These are phyloP conservation scores for Proliferodiscus dingleyae DNA, from an alignment of 2,329 filamentous ascomycete genomes.

Conservation along the genomic window DNA sequence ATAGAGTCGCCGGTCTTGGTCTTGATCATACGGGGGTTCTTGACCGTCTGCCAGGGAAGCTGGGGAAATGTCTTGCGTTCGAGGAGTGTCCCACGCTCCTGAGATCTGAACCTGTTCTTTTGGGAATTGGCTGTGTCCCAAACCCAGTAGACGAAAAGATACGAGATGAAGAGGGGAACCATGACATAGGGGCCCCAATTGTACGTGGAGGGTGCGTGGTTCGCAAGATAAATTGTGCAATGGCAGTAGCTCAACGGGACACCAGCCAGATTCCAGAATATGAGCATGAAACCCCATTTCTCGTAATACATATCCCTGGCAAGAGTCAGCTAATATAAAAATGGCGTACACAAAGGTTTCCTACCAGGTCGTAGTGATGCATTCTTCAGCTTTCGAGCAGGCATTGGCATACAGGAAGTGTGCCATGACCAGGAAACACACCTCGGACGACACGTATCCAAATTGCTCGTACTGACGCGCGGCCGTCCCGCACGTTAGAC, in stretches of 20 bases:
- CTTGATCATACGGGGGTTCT: constrained; percentile 74
- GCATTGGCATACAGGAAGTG: constrained; percentile 91
- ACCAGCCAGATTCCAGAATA: constrained; percentile 94
- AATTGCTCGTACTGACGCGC: constrained; percentile 79
- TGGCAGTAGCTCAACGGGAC: constrained; percentile 91
- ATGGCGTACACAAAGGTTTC: constrained; percentile 2
- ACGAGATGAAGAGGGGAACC: constrained; percentile 59
- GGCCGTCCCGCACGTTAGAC: constrained; percentile 70
- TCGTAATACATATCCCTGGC: constrained; percentile 88
- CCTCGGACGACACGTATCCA: constrained; percentile 82
- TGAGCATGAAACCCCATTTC: constrained; percentile 96
- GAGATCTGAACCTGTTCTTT: constrained; percentile 85
- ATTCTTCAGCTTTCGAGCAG: constrained; percentile 86
- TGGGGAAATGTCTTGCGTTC: constrained; percentile 81
- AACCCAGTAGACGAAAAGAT: constrained; percentile 81
- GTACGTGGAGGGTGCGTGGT: constrained; percentile 71
- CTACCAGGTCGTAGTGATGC: constrained; percentile 80
- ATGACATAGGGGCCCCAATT: constrained; percentile 69
- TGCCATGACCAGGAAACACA: constrained; percentile 78
- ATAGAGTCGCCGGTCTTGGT: constrained; percentile 71
- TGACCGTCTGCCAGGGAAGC: constrained; percentile 78
- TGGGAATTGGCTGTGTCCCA: constrained; percentile 92
- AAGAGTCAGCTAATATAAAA: constrained; percentile 1
- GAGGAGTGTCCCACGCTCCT: constrained; percentile 66
- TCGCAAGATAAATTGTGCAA: constrained; percentile 84